phyloP scores from a whole-genome alignment of 768 basidiomycete species.

The Amyloporia xantha region DNA sequence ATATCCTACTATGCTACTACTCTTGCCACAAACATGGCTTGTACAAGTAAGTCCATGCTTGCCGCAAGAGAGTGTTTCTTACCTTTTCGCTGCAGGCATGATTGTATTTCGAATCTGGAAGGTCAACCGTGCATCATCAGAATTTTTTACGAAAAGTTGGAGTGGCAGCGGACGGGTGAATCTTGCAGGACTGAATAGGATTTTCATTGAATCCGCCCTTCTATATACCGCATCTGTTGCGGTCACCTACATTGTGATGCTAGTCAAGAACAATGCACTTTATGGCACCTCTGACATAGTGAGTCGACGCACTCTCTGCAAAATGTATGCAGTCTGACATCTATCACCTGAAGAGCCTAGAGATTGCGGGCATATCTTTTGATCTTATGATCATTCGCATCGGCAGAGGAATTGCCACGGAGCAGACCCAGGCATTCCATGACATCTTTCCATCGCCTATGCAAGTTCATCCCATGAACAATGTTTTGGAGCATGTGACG shows the following conservation, averaged over 20 bases:
- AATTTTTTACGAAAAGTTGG: background rate
- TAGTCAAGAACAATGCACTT: background rate
- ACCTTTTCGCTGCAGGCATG: too few relatives aligned
- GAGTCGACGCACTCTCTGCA: background rate
- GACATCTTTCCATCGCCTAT: too few relatives aligned
- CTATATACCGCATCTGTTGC: background rate
- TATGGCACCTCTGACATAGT: background rate
- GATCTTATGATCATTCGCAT: too few relatives aligned
- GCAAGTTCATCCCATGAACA: too few relatives aligned
- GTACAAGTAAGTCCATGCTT: background rate
- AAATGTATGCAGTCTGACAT: background rate
- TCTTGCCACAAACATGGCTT: background rate
- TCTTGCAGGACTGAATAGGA: background rate
- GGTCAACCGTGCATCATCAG: background rate
- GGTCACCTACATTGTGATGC: background rate
- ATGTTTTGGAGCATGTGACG: too few relatives aligned
- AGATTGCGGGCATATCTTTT: too few relatives aligned
- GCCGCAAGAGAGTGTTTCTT: too few relatives aligned
- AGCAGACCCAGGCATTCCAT: too few relatives aligned
- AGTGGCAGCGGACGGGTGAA: background rate
- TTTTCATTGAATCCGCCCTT: conserved; percentile 1
- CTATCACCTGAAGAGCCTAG: too few relatives aligned
- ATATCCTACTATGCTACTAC: background rate
- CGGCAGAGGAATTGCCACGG: too few relatives aligned
- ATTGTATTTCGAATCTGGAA: conserved; percentile 4